Conservation (phyloP, 768 basidiomycete species). For the Piloderma croceum region DNA sequence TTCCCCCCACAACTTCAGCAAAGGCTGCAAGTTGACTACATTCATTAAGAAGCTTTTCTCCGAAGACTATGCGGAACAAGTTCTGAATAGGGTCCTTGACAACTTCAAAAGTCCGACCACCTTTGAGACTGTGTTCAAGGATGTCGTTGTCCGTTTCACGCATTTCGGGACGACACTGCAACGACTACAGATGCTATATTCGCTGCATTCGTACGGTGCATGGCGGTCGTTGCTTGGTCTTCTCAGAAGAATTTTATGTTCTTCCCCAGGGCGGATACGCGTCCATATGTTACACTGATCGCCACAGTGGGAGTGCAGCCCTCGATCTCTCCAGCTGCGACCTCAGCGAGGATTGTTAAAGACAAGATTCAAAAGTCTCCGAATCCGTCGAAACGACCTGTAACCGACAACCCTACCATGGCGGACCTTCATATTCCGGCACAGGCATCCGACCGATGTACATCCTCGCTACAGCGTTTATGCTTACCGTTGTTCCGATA, state of each 20-base stretch:
- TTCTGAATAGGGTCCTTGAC: too few species aligned
- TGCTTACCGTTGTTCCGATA: constrained; percentile 16
- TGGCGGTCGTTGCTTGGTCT: constrained; percentile 18
- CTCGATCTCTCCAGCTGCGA: not conserved
- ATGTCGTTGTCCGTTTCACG: constrained; percentile 19
- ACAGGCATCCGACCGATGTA: not conserved
- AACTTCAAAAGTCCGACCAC: too few species aligned
- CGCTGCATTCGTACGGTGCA: too few species aligned
- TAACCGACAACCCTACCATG: too few species aligned
- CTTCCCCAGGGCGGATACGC: constrained; percentile 6
- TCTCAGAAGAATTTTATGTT: constrained; percentile 3
- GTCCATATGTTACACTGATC: too few species aligned
- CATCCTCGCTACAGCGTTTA: too few species aligned
- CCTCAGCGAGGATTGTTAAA: not conserved
- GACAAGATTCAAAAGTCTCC: too few species aligned
- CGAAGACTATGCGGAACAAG: constrained; percentile 3
- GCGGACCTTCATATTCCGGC: too few species aligned
- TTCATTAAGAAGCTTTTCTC: constrained; percentile 20
- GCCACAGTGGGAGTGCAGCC: too few species aligned
- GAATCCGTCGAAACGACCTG: too few species aligned
- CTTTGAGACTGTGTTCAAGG: constrained; percentile 15
- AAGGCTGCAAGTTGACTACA: too few species aligned
- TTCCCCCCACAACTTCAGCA: constrained; percentile 15
- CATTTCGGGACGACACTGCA: constrained; percentile 21
- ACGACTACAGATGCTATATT: constrained; percentile 12